Evolutionary conservation across 805 yeast species (phyloP), one percentile per base, ranked within the genome.

Genomic region (Wickerhamiella siamensis): DNA sequence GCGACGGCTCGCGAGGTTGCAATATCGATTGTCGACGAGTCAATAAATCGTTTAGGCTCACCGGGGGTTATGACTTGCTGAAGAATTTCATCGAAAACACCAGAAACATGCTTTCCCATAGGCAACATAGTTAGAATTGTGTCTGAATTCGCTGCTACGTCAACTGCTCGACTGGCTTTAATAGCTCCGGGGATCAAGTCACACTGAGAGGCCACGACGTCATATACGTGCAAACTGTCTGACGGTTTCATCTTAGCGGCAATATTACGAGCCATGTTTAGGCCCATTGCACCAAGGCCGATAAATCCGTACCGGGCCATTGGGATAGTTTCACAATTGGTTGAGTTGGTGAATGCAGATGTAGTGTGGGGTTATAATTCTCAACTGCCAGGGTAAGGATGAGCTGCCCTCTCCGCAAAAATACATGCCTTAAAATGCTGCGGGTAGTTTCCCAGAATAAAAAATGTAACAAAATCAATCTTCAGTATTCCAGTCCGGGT

Each of bases 241-340:
- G 47, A 41, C 1, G 64, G 55, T 31, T 56, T 58, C 43, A 67
- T 52, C 42, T 64, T 59, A 42, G 60, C 58, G 50, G 65, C 62
- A 24, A 72, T 58, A 48, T 71, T 73, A 43, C 62, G 56, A 16
- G 75, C 75, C 77, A 71, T 71, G 48, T 68, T 69, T 40, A 65
- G 69, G 40, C 77, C 60, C 77, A 71, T 71, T 43, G 68, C 70
- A 24, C 77, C 77, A 24, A 72, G 59, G n/a, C 77, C 77, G 33
- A 71, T 65, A 57, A 71, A 71, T 22, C 76, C 77, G 49, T 66
- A 71, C 5, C 41, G 19, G 8, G 20, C 17, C 27, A 12, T 18
- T n/a, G n/a, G n/a, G n/a, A n/a, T n/a, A n/a, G n/a, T n/a, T n/a
- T n/a, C n/a, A n/a, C n/a, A n/a, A n/a, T n/a, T n/a, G n/a, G n/a